Conservation (phyloP, 148 eudicot species). For the Drosera capensis region DNA sequence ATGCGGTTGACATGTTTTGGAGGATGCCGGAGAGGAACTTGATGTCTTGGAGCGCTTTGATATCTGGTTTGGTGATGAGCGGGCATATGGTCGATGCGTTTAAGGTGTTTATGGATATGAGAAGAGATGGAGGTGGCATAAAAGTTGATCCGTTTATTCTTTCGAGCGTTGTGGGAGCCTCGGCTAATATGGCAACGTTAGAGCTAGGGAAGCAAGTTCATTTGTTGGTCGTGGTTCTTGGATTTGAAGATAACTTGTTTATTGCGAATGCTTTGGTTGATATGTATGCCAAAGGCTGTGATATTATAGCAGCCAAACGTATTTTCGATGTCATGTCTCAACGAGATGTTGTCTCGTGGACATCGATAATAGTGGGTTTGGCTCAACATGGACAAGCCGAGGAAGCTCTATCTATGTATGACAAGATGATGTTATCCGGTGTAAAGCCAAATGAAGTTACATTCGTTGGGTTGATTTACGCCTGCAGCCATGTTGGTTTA, state of each 20-base stretch:
- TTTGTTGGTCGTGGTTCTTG: constrained; percentile 34
- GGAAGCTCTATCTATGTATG: constrained; percentile 44
- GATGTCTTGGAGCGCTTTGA: constrained; percentile 67
- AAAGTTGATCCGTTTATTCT: constrained; percentile 33
- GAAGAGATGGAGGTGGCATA: constrained; percentile 26
- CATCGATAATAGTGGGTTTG: constrained; percentile 61
- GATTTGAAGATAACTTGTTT: constrained; percentile 35
- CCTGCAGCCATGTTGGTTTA: constrained; percentile 70
- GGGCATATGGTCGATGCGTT: constrained; percentile 35
- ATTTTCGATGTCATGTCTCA: constrained; percentile 20
- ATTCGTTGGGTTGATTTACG: constrained; percentile 54
- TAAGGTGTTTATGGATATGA: constrained; percentile 27
- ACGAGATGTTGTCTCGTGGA: constrained; percentile 67
- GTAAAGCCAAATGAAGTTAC: constrained; percentile 59
- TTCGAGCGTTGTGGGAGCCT: constrained; percentile 38
- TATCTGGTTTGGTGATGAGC: constrained; percentile 62
- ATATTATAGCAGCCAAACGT: constrained; percentile 33
- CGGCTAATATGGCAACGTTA: constrained; percentile 38
- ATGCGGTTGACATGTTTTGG: constrained; percentile 38
- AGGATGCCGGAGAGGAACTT: constrained; percentile 31
- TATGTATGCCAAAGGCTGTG: constrained; percentile 80
- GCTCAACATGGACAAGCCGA: constrained; percentile 67
- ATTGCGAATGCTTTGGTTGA: constrained; percentile 46
- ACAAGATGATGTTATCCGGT: constrained; percentile 42
- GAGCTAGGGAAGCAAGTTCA: constrained; percentile 59